These are phyloP conservation scores for Starmerella scarabaei DNA, from an alignment of 805 yeast species.

Conservation along the genomic window DNA sequence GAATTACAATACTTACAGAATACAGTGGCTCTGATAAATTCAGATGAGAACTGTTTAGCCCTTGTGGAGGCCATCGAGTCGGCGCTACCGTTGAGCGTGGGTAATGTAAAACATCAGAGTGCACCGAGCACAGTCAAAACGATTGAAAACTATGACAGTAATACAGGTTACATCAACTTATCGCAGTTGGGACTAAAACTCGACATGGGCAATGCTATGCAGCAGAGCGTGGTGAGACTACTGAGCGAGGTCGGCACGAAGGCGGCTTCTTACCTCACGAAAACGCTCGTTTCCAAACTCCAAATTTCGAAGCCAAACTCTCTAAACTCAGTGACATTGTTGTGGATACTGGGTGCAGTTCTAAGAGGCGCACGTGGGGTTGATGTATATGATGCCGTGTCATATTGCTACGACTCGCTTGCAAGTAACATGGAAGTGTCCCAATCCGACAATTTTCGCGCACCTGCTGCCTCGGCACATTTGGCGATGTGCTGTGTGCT, in stretches of 20 bases:
- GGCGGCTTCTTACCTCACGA: neutral
- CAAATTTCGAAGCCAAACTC: constrained; percentile 3
- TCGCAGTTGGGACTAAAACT: constrained; percentile 5
- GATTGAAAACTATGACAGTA: neutral
- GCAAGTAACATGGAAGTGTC: constrained; percentile 3
- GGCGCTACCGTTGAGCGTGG: constrained; percentile 4
- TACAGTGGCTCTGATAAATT: neutral
- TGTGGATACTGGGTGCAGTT: constrained; percentile 15
- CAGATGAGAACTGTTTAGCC: neutral
- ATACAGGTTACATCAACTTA: neutral
- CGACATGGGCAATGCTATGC: constrained; percentile 1
- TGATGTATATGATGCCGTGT: constrained; percentile 14
- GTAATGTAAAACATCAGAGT: neutral
- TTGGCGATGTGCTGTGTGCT: constrained; percentile 11
- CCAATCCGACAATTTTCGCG: neutral
- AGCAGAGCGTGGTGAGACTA: constrained; percentile 3
- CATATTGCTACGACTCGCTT: constrained; percentile 13
- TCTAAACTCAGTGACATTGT: constrained; percentile 5
- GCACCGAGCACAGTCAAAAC: neutral
- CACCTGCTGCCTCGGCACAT: constrained; percentile 8
- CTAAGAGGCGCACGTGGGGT: constrained; percentile 4
- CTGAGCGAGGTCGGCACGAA: constrained; percentile 8
- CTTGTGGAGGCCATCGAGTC: constrained; percentile 7
- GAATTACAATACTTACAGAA: constrained; percentile 8
- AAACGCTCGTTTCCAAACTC: neutral